These are phyloP conservation scores for Cephalotrichum gorgonifer DNA, from an alignment of 2,329 filamentous ascomycete genomes.

Conservation along the genomic window DNA sequence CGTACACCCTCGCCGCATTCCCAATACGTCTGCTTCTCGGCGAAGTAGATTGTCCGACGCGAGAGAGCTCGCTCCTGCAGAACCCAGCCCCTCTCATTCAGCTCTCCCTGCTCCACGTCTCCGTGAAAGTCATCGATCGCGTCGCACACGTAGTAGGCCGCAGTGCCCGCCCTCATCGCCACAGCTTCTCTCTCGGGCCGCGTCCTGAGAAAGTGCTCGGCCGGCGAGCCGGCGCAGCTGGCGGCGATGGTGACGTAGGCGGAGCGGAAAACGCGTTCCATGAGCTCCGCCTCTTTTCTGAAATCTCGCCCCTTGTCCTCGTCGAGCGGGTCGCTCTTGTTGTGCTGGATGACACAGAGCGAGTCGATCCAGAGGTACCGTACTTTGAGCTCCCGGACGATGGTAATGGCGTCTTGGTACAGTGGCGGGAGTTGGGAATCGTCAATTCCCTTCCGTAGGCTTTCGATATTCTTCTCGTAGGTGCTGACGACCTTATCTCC, in stretches of 20 bases:
- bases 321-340: no score
- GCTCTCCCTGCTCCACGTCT: constrained; percentile 17
- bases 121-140: constrained; percentile 21
- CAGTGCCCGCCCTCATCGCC: neutral
- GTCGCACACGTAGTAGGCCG: constrained; percentile 15
- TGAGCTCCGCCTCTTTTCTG: neutral
- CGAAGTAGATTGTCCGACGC: constrained; percentile 25
- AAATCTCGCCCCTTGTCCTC: neutral
- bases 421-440: neutral
- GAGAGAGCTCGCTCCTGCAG: constrained; percentile 26
- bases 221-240: neutral
- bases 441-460: neutral
- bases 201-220: constrained; percentile 10
- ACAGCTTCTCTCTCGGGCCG: constrained; percentile 4
- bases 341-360: no score
- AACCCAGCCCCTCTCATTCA: constrained; percentile 27
- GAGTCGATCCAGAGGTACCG: constrained; percentile 8
- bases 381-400: neutral
- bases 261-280: neutral
- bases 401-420: constrained; percentile 4
- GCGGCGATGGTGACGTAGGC: neutral
- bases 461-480: neutral
- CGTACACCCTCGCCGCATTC: constrained; percentile 24
- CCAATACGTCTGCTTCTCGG: constrained; percentile 23
- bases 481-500: neutral